A percentile compares a stretch with the other conserved stretches of the same genome.
phyloP scores from a whole-genome alignment of 2,329 filamentous ascomycete species.

The Nothophoma quercina region DNA sequence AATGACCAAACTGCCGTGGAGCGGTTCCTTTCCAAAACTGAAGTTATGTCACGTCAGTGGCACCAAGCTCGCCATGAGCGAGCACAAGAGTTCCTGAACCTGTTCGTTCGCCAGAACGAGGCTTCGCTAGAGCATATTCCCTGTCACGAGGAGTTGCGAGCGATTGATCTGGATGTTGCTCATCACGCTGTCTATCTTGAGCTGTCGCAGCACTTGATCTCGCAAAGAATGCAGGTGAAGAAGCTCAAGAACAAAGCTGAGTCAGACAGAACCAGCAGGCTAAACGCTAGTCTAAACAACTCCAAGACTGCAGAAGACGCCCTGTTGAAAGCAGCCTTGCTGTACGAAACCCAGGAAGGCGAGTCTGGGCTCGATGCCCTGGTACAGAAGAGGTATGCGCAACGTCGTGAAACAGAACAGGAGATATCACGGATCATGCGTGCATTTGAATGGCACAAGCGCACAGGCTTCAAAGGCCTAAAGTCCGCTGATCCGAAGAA shows the following conservation, averaged over 20 bases:
- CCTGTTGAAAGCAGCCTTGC: constrained; percentile 55
- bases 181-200: constrained; percentile 65
- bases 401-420: constrained; percentile 19
- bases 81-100: constrained; percentile 64
- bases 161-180: constrained; percentile 54
- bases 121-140: constrained; percentile 48
- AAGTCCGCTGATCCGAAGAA: constrained; percentile 9
- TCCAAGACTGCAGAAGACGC: constrained; percentile 60
- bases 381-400: constrained; percentile 21
- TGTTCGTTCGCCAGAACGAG: constrained; percentile 57
- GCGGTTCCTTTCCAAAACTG: constrained; percentile 61
- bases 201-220: constrained; percentile 61
- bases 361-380: constrained; percentile 26
- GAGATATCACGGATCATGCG: constrained; percentile 25
- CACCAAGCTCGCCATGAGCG: constrained; percentile 59
- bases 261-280: constrained; percentile 48
- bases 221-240: constrained; percentile 58
- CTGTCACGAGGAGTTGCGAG: constrained; percentile 53
- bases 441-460: constrained; percentile 27
- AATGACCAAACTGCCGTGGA: constrained; percentile 56
- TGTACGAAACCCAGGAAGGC: constrained; percentile 23
- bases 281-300: constrained; percentile 57
- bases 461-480: constrained; percentile 6
- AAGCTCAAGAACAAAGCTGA: constrained; percentile 46
- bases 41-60: constrained; percentile 60